Base-by-base conservation (phyloP, 495 filamentous ascomycete species). In the Penicillium goetzii region DNA sequence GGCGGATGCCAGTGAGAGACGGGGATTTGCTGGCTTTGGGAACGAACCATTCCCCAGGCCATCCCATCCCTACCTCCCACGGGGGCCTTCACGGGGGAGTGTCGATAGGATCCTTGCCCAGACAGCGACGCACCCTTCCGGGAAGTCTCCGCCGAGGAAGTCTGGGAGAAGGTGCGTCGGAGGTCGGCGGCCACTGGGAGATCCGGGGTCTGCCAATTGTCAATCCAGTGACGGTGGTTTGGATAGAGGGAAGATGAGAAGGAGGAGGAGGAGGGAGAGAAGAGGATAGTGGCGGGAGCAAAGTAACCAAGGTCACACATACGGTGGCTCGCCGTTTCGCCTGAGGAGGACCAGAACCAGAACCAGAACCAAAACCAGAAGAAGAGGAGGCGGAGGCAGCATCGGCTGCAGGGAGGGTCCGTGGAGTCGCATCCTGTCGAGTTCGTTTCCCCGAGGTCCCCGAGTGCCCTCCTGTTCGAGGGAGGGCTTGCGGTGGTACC, bases 251-350 rank as follows among this genome's bases (percentile, higher is more conserved):
- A 61, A 58, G 65, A 62, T 6, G 62, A 68, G 63, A 62, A 60
- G 65, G 59, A 40, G 63, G 63, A 43, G 62, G 60, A 32, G 65
- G 61, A 56, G 40, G 43, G 54, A 62, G 55, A 61, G 70, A 32
- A 65, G 59, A 56, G 41, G 43, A 50, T 59, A 53, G 60, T 70
- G 63, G 71, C 68, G 70, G 78, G 69, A 78, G 70, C 65, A 76
- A 75, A 75, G 75, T 72, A 73, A 78, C 75, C 78, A 78, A 77
- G 73, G 73, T 76, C 71, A 79, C 65, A 73, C 80, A 71, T 82
- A 82, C 80, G 77, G 77, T 82, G 75, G 78, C 80, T 78, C 77
- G 76, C 70, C 80, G 78, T 74, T 82, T 82, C 60, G 77, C 74
- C 67, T 68, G 70, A 34, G 79, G 77, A 65, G 74, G 71, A 74